Evolutionary conservation across 2,329 filamentous ascomycete species (phyloP), one percentile per base, ranked within the genome.

Genomic region (Fusarium veterinarium): DNA sequence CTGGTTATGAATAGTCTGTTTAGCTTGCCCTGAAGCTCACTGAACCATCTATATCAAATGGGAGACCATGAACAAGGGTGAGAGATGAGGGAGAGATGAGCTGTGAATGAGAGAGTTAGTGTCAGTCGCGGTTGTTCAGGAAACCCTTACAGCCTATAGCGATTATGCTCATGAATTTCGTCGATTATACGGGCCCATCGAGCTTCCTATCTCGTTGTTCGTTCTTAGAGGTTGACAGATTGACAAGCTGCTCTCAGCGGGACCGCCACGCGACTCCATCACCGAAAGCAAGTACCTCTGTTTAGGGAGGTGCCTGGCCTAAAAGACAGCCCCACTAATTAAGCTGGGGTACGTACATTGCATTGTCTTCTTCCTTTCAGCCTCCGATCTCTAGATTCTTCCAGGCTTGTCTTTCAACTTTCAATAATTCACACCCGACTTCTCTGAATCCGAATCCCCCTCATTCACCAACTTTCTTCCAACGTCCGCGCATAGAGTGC

Each of bases 231-330:
- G 68, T 71, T 72, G 64, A 60, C 58, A 55, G 58, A 60, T 73
- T 71, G 59, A 68, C 69, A 58, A 71, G 49, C 58, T 57, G 63
- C 60, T 23, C 41, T 49, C 56, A 60, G 66, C 58, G 55, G 64
- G 64, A 64, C 72, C 59, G 67, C 73, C 73, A 76, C 74, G 64
- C 64, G 65, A 75, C 73, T 69, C 60, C 45, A 69, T 71, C 65
- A 38, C 59, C 56, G 33, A 55, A 45, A 55, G 44, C 35, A 62
- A 69, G 45, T 45, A 65, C 45, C 35, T 68, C 60, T 33, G 42
- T 31, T 42, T 35, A 67, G 64, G 64, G 59, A 69, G 56, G 42
- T 68, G 53, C 55, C 55, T 63, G 62, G 57, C 65, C 45, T 55
- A 51, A 48, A 55, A 41, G 42, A 46, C 28, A 52, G 73, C 75